Evolutionary conservation across 352 stramenopile genomes (phyloP).

Genomic region (Aphanomyces invadans): DNA sequence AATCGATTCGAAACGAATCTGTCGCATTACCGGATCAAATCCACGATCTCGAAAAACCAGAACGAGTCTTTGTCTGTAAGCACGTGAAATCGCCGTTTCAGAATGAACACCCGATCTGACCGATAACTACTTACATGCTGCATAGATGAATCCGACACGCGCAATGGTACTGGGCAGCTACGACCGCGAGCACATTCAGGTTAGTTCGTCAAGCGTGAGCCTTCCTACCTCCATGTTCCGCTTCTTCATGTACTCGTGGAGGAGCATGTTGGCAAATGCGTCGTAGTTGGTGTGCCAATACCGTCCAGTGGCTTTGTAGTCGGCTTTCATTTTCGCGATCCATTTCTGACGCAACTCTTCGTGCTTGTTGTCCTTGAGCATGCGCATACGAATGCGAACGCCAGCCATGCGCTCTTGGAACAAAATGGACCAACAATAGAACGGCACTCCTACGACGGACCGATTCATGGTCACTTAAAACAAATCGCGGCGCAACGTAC

Average conservation of each 20-base stretch:
- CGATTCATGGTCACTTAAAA: too few species aligned
- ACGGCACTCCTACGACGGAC: constrained; percentile 59
- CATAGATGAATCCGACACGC: constrained; percentile 74
- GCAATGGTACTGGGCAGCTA: constrained; percentile 64
- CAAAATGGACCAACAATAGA: constrained; percentile 66
- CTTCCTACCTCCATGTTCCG: constrained; percentile 16
- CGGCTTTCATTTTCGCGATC: constrained; percentile 14
- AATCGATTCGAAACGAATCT: background rate
- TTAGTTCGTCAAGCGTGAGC: background rate
- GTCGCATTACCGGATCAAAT: constrained; percentile 35
- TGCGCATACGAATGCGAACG: constrained; percentile 41
- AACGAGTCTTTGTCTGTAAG: constrained; percentile 51
- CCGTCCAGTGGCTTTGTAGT: constrained; percentile 6
- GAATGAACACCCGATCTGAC: background rate
- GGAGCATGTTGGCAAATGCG: constrained; percentile 42
- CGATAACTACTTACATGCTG: constrained; percentile 42
- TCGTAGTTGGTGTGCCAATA: constrained; percentile 32
- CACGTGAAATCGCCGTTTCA: too few species aligned
- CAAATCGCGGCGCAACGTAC: too few species aligned
- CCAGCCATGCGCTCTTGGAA: constrained; percentile 42
- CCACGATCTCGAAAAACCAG: constrained; percentile 77
- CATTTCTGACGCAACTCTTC: constrained; percentile 11
- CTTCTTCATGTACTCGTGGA: constrained; percentile 48
- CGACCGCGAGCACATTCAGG: background rate
- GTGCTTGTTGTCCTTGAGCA: constrained; percentile 33